Evolutionary conservation across 768 basidiomycete genomes (phyloP), one percentile per base, ranked within the genome.

Genomic region (Lactifluus piperatus): DNA sequence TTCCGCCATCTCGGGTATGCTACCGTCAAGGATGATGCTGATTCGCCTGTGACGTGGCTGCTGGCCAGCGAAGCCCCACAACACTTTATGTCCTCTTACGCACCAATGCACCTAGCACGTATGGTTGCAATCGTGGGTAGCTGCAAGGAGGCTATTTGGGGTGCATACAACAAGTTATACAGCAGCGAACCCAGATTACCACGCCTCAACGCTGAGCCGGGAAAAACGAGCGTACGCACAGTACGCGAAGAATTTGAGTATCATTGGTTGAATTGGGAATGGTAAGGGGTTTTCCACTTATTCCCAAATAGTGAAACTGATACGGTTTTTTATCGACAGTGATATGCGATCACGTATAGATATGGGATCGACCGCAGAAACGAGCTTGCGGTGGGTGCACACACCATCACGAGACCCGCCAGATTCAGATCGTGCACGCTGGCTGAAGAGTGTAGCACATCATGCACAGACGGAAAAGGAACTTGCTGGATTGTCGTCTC

Each of bases 341-440:
- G 88, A 91, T 62, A 90, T 91, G 88, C 74, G 74, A 43, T 84
- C 86, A 64, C 84, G 87, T 13, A 83, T 85, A 45, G 76, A 77
- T 49, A 79, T 88, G 73, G 79, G 83, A 37, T 72, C 73, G 16
- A 71, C 72, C 49, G 71, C 87, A 29, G 70, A 71, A 47, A 70
- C 74, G 4, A 74, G 77, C 54, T 67, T 83, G 29, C 68, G 67
- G 16, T 88, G 86, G 87, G 79, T 79, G 57, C 78, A 80, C 27
- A 63, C 70, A 9, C 76, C 75, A 9, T 22, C 43, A 26, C 26
- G 20, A 26, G 49, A 44, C 18, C 50, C 56, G 5, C 24, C 44
- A 2, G 68, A 70, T 16, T 79, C 83, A 0, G 79, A 81, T 26
- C 78, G 78, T 78, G 73, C 73, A 10, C 70, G 71, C 32, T 84